phyloP scores from a whole-genome alignment of 495 filamentous ascomycete species.

The Jackrogersella minutella region DNA sequence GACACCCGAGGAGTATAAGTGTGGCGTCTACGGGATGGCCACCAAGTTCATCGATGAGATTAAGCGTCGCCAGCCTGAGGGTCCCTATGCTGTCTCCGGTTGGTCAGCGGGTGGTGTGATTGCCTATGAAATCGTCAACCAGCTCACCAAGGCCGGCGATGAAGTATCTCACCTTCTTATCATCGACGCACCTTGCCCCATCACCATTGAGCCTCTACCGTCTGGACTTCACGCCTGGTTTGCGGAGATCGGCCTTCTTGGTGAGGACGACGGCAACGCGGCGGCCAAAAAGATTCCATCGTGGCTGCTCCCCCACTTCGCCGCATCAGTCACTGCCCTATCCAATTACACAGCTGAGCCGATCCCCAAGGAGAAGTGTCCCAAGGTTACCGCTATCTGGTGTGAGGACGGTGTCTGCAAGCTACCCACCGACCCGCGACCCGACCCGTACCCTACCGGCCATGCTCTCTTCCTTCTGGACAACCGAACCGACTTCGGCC shows the following conservation, averaged over 20 bases:
- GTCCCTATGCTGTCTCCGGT: constrained; percentile 74
- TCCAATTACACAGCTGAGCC: constrained; percentile 74
- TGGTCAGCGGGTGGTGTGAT: constrained; percentile 92
- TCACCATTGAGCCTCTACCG: constrained; percentile 80
- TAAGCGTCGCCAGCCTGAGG: constrained; percentile 66
- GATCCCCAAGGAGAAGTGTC: constrained; percentile 59
- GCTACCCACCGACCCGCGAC: constrained; percentile 70
- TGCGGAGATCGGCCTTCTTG: constrained; percentile 80
- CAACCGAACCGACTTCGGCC: constrained; percentile 78
- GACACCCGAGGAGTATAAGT: constrained; percentile 62
- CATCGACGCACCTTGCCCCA: constrained; percentile 83
- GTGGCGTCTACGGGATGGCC: constrained; percentile 63
- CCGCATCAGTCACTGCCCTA: constrained; percentile 75
- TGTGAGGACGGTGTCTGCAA: constrained; percentile 83
- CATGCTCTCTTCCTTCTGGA: constrained; percentile 82
- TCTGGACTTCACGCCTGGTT: constrained; percentile 80
- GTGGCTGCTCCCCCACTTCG: constrained; percentile 88
- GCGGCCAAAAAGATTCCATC: constrained; percentile 66
- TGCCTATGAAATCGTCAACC: constrained; percentile 81
- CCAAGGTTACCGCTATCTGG: constrained; percentile 77
- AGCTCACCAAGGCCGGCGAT: constrained; percentile 73
- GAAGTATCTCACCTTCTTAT: constrained; percentile 77
- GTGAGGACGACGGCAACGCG: constrained; percentile 60
- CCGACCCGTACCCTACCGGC: constrained; percentile 72
- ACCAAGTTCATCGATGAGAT: constrained; percentile 68